These are phyloP conservation scores for Auricularia sp. DNA, from an alignment of 768 basidiomycete genomes.

Conservation along the genomic window DNA sequence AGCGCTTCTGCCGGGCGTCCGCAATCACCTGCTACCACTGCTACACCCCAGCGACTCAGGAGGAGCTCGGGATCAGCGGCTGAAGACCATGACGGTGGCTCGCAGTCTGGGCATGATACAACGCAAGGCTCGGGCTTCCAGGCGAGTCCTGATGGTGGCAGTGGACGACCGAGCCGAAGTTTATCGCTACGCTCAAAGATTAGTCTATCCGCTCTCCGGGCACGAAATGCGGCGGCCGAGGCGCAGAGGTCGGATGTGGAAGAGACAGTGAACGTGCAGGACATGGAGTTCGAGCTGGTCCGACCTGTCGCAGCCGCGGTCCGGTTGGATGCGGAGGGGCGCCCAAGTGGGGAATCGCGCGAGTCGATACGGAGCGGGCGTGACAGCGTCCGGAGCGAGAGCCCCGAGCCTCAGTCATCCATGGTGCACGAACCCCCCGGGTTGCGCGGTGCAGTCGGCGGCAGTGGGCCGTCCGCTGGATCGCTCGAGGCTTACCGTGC, in stretches of 20 bases:
- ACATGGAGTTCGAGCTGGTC: slow-evolving; percentile 75
- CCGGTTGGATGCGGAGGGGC: slow-evolving; percentile 9
- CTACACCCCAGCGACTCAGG: slow-evolving; percentile 2
- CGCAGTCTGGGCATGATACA: slow-evolving; percentile 29
- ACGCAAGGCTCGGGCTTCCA: slow-evolving; percentile 9
- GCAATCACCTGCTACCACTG: slow-evolving; percentile 6
- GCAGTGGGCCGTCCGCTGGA: slow-evolving; percentile 1
- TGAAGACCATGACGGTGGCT: slow-evolving; percentile 27
- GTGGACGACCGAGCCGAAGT: slow-evolving; percentile 13
- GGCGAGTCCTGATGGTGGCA: slow-evolving; percentile 16
- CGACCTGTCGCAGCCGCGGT: slow-evolving; percentile 30
- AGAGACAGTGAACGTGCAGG: slow-evolving; percentile 63
- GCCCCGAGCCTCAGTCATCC: slow-evolving; percentile 28
- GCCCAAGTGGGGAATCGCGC: slow-evolving; percentile 47
- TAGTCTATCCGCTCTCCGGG: slow-evolving; percentile 55
- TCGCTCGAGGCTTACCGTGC: slow-evolving; percentile 52
- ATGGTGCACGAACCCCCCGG: slow-evolving; percentile 1
- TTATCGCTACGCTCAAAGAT: slow-evolving; percentile 45
- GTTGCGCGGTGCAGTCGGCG: not conserved
- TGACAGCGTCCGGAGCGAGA: slow-evolving; percentile 46
- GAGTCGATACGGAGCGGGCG: slow-evolving; percentile 32
- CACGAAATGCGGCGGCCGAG: slow-evolving; percentile 21
- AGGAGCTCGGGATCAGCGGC: slow-evolving; percentile 21
- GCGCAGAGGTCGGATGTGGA: slow-evolving; percentile 19
- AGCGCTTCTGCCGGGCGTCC: not conserved